Conservation (phyloP, 1,284 basidiomycete species). For the Apiotrichum laibachii region DNA sequence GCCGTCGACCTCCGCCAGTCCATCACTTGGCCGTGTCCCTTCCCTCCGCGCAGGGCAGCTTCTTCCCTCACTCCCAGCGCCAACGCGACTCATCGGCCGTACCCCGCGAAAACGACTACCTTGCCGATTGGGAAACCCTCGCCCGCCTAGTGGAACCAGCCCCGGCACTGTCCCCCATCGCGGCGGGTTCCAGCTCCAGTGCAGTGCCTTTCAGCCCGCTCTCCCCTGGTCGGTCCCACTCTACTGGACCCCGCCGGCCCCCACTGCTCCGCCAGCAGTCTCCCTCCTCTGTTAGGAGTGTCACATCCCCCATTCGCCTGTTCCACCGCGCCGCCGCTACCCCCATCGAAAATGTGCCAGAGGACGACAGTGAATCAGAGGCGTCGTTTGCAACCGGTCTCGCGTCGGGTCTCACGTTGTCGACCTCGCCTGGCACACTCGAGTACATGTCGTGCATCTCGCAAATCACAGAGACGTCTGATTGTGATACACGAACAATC, state of each 20-base stretch:
- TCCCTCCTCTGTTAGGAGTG: neutral
- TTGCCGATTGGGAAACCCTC: constrained; percentile 41
- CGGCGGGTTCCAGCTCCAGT: neutral
- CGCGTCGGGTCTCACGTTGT: neutral
- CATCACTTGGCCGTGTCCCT: neutral
- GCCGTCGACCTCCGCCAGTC: neutral
- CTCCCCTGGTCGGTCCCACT: neutral
- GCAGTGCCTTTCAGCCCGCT: neutral
- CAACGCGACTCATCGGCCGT: neutral
- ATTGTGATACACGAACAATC: neutral
- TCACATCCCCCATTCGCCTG: neutral
- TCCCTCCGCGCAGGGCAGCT: neutral
- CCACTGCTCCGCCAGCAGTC: neutral
- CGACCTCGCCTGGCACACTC: constrained; percentile 4
- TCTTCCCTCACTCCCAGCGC: neutral
- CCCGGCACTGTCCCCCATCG: neutral
- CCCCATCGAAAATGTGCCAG: constrained; percentile 1
- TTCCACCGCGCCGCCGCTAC: neutral
- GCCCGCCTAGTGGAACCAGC: constrained; percentile 28
- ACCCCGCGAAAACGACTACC: constrained; percentile 17
- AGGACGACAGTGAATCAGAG: constrained; percentile 3
- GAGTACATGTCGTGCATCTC: neutral
- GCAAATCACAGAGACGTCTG: neutral
- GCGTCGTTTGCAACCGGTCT: neutral
- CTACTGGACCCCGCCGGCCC: neutral